Evolutionary conservation across 208 protist genomes (phyloP).

Genomic region (Acanthamoeba lugdunensis): DNA sequence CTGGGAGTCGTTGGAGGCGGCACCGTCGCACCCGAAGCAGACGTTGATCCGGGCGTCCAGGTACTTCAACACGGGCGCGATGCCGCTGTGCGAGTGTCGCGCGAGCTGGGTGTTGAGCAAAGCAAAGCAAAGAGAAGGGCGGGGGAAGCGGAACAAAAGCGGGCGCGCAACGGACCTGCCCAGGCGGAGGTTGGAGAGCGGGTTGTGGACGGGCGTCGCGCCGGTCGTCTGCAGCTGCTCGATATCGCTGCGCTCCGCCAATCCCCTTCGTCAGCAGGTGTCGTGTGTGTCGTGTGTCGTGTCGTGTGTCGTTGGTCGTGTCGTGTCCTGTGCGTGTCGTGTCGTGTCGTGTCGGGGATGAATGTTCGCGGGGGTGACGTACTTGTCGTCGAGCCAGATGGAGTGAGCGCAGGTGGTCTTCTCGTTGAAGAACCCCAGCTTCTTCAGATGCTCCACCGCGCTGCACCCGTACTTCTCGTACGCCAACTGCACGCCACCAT

Average conservation of each 20-base stretch:
- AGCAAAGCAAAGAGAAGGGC: not conserved
- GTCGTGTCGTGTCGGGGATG: not conserved
- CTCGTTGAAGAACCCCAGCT: constrained; percentile 1
- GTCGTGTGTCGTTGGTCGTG: no score
- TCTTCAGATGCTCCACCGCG: constrained; percentile 5
- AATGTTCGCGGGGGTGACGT: not conserved
- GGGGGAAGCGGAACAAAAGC: not conserved
- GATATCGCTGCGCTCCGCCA: not conserved
- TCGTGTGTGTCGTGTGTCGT: no score
- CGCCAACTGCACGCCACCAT: not conserved
- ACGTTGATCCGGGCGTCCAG: not conserved
- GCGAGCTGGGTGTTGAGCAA: not conserved
- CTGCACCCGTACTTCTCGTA: constrained; percentile 40
- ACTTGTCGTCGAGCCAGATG: constrained; percentile 10
- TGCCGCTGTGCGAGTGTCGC: not conserved
- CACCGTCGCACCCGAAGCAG: constrained; percentile 50
- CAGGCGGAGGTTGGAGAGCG: constrained; percentile 16
- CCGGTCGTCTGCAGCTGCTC: not conserved
- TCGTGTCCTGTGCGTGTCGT: no score
- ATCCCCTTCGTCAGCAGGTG: no score
- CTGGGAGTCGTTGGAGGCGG: constrained; percentile 46
- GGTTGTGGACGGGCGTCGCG: constrained; percentile 13
- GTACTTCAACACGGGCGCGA: constrained; percentile 41
- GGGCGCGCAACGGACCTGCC: not conserved
- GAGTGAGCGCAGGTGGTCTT: constrained; percentile 50